These are phyloP conservation scores for Neodidymelliopsis sp. DNA, from an alignment of 2,329 filamentous ascomycete species.

Conservation along the genomic window DNA sequence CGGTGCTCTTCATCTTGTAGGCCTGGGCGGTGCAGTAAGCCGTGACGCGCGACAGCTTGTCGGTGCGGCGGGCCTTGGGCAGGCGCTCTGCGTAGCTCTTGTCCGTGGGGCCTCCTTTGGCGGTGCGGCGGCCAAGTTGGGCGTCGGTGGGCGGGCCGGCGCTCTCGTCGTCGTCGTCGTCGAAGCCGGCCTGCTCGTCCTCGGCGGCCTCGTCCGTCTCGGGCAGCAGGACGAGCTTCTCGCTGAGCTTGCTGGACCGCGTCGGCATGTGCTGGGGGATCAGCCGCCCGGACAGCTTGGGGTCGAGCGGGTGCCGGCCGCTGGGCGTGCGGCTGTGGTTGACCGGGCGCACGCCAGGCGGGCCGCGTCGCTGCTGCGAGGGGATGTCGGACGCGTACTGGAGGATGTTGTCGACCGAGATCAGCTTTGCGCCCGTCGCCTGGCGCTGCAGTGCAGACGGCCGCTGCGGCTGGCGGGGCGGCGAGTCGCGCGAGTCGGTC, in stretches of 20 bases:
- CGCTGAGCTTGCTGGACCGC: constrained; percentile 90
- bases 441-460: constrained; percentile 43
- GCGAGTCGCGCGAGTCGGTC: constrained; percentile 63
- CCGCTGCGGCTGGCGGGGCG: constrained; percentile 35
- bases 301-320: constrained; percentile 60
- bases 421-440: constrained; percentile 67
- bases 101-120: constrained; percentile 67
- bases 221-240: constrained; percentile 94
- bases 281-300: constrained; percentile 64
- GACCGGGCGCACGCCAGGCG: constrained; percentile 63
- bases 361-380: constrained; percentile 84
- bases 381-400: constrained; percentile 95
- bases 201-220: constrained; percentile 69
- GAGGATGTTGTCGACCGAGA: constrained; percentile 91
- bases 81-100: constrained; percentile 95
- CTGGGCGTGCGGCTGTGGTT: constrained; percentile 58
- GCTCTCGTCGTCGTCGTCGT: constrained; percentile 64
- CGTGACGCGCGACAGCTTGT: constrained; percentile 88
- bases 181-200: constrained; percentile 62
- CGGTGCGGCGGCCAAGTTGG: constrained; percentile 69
- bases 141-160: constrained; percentile 71
- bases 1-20: constrained; percentile 88
- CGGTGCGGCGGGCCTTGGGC: constrained; percentile 84
- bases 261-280: constrained; percentile 73
- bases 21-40: constrained; percentile 96